Evolutionary conservation across 768 basidiomycete species (phyloP).

Genomic region (Daedaleopsis sinensis): DNA sequence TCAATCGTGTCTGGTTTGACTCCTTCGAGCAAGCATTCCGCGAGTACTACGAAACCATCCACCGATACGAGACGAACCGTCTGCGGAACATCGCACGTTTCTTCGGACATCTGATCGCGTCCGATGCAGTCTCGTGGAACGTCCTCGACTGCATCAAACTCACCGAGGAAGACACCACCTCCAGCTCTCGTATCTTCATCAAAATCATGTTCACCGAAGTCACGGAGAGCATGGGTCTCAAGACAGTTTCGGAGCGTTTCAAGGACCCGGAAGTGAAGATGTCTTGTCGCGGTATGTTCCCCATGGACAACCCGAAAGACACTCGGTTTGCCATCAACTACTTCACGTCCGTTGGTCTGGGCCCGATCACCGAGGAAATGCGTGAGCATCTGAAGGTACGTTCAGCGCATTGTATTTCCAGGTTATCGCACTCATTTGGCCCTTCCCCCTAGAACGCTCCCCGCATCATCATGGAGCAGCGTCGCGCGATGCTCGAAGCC

Average conservation of each 20-base stretch:
- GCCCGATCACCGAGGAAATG: conserved; percentile 93
- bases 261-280: conserved; percentile 80
- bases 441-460: conserved; percentile 79
- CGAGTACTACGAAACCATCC: conserved; percentile 94
- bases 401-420: background rate
- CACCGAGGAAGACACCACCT: conserved; percentile 98
- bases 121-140: conserved; percentile 89
- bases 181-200: conserved; percentile 93
- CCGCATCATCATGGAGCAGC: conserved; percentile 90
- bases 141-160: conserved; percentile 84
- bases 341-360: conserved; percentile 93
- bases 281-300: conserved; percentile 87
- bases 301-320: conserved; percentile 93
- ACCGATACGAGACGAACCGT: conserved; percentile 98
- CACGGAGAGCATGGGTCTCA: conserved; percentile 92
- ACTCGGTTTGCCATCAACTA: conserved; percentile 98
- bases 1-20: conserved; percentile 94
- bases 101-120: conserved; percentile 89
- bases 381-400: conserved; percentile 89
- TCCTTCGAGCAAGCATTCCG: conserved; percentile 84
- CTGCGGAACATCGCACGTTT: conserved; percentile 96
- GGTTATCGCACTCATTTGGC: background rate
- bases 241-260: conserved; percentile 85
- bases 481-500: conserved; percentile 83
- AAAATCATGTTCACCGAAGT: conserved; percentile 97